These are phyloP conservation scores for Candida sanyaensis DNA, from an alignment of 1,139 yeast species.

Conservation along the genomic window DNA sequence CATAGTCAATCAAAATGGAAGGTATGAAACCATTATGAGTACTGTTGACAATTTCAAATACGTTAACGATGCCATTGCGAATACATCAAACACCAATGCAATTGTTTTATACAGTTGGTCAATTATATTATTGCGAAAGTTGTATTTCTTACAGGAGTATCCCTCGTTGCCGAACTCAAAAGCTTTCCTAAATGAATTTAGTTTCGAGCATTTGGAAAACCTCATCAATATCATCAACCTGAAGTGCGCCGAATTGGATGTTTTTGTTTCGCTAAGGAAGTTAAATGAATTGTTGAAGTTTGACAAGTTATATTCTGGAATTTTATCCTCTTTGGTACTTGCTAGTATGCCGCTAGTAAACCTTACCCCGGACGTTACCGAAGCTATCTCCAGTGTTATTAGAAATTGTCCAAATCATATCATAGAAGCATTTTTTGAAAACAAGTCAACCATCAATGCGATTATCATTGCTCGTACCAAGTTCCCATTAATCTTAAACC, in stretches of 20 bases:
- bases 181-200: slow-evolving; percentile 15
- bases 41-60: slow-evolving; percentile 42
- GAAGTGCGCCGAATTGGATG: slow-evolving; percentile 46
- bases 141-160: slow-evolving; percentile 47
- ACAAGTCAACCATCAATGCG: slow-evolving; percentile 55
- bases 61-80: slow-evolving; percentile 38
- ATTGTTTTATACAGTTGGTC: slow-evolving; percentile 73
- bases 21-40: slow-evolving; percentile 36
- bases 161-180: slow-evolving; percentile 12
- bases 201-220: slow-evolving; percentile 17
- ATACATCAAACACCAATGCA: slow-evolving; percentile 38
- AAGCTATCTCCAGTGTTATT: slow-evolving; percentile 52
- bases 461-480: slow-evolving; percentile 67
- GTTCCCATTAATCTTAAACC: slow-evolving; percentile 67
- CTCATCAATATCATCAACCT: slow-evolving; percentile 37
- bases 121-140: slow-evolving; percentile 58
- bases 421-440: slow-evolving; percentile 58
- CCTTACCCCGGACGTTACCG: slow-evolving; percentile 55
- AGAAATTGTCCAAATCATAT: slow-evolving; percentile 56
- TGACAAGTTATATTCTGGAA: slow-evolving; percentile 57
- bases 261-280: slow-evolving; percentile 45
- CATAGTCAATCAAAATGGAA: slow-evolving; percentile 22
- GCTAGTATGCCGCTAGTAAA: slow-evolving; percentile 65
- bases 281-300: slow-evolving; percentile 48
- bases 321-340: slow-evolving; percentile 59